Evolutionary conservation across 225 moss, liverwort and hornwort species (phyloP), one percentile per base, ranked within the genome.

Genomic region (Polytrichum commune): DNA sequence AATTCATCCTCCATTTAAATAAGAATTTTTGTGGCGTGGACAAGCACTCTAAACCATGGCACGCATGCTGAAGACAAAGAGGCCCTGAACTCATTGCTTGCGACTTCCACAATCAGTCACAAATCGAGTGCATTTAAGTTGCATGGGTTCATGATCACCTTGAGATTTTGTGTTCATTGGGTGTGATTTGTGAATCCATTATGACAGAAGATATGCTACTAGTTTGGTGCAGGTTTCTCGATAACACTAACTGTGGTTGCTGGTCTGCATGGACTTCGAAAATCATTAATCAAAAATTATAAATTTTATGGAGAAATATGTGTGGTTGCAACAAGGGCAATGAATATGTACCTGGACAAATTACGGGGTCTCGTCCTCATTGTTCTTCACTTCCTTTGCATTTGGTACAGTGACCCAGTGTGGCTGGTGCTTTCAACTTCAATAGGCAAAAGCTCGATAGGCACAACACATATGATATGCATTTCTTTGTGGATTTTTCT

Each of bases 1-100:
- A 78, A 73, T 77, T 69, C 73, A 84, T 88, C 84, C 84, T 88
- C 79, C 56, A 77, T 75, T 84, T 88, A 80, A 80, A 82, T 77
- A 76, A 32, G 32, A 32, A 0, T 32, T 32, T 7, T 7, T 32
- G 32, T 32, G 7, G 7, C 7, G 7, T 7, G 7, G 7, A 80
- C 74, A 76, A 74, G 74, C 62, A 80, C 54, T 65, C 77, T 74
- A 80, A 64, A 69, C 66, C 24, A 61, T 38, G 66, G 64, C 38
- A 73, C 53, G 30, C 65, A 38, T 16, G 68, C 28, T 61, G 53
- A 63, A 56, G 29, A 65, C 26, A 61, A 64, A 54, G 16, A 53
- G 7, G 22, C 57, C 5, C 22, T 18, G 19, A 58, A 6, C 5
- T 20, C 22, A 22, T 19, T 8, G 7, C 1, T 22, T 22, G 19